These are phyloP conservation scores for Clarireedia paspali DNA, from an alignment of 2,329 filamentous ascomycete species.

Conservation along the genomic window DNA sequence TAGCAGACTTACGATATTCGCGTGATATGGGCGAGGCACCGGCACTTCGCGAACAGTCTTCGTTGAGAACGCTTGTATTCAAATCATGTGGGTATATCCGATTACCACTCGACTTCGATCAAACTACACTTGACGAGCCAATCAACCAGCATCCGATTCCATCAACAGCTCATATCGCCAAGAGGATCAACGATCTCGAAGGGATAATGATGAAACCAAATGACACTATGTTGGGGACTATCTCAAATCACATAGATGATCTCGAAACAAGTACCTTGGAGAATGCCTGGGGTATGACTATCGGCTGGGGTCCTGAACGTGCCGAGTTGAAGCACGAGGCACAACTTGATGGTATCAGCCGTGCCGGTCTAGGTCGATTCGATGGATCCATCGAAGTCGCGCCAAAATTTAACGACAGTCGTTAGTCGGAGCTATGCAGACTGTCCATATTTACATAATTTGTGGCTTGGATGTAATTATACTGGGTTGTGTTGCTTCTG, in stretches of 20 bases:
- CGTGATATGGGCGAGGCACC: conserved; percentile 28
- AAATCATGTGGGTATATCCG: conserved; percentile 27
- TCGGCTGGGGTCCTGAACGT: conserved; percentile 17
- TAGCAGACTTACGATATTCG: conserved; percentile 34
- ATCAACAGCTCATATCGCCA: conserved; percentile 14
- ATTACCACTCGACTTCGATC: conserved; percentile 27
- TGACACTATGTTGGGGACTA: conserved; percentile 19
- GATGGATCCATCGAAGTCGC: conserved; percentile 20
- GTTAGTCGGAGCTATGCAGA: neutral
- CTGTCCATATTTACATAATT: neutral
- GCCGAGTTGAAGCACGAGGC: conserved; percentile 14
- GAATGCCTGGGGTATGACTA: conserved; percentile 22
- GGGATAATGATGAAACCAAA: conserved; percentile 26
- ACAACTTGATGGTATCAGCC: conserved; percentile 19
- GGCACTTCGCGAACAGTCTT: conserved; percentile 12
- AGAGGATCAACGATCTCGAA: conserved; percentile 22
- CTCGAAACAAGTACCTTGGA: conserved; percentile 19
- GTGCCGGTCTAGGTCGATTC: conserved; percentile 24
- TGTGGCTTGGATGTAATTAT: neutral
- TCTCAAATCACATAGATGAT: conserved; percentile 22
- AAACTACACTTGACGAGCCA: conserved; percentile 15
- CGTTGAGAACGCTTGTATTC: conserved; percentile 22
- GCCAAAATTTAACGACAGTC: neutral
- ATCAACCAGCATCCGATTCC: conserved; percentile 3
- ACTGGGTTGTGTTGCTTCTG: neutral